Base-by-base conservation (phyloP, 2,329 filamentous ascomycete genomes). In the Basipetospora chlamydospora region DNA sequence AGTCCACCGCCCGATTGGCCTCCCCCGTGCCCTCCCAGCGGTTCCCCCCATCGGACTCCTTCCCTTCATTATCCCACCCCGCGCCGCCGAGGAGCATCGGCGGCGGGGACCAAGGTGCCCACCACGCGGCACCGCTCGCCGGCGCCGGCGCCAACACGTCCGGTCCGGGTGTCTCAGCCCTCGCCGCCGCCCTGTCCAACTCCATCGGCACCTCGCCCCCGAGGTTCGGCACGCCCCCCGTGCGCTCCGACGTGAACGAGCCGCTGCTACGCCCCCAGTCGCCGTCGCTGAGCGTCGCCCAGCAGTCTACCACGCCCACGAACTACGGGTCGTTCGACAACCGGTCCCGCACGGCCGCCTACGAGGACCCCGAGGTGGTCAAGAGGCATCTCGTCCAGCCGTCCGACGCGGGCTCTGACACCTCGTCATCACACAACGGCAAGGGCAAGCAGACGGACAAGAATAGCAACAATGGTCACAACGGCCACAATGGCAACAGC, bases 361-460 rank as follows among this genome's bases (percentile, higher is more conserved):
- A 79, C 51, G 87, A 96, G 58, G 85, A 96, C 49, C 80, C 86
- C 12, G 87, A 95, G 53, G 84, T 96, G 37, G 73, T 98, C 45
- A 86, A 79, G 54, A 72, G 88, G 46, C 90, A 98, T 64, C 60
- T 93, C 48, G 84, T 95, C 15, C 74, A 80, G 50, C 77, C 81
- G 3, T 60, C 59, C 15, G 70, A 73, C 37, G 52, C 56, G 3
- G 55, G 61, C 9, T 63, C 64, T 3, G 65, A 72, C 30, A 63
- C 67, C 22, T 58, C 61, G 0, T 61, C 57, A 1, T 47, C 53
- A 42, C 52, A 59, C 28, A 30, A 53, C 54, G 16, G 49, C 33
- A 74, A 74, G 47, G 71, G 70, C 17, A 75, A 75, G 49, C 67
- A 70, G 43, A 52, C 59, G 2, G 64, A 55, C 17, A 58, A 61